Conservation (phyloP, 202 grass and related monocot species). For the Sporobolus alterniflorus region DNA sequence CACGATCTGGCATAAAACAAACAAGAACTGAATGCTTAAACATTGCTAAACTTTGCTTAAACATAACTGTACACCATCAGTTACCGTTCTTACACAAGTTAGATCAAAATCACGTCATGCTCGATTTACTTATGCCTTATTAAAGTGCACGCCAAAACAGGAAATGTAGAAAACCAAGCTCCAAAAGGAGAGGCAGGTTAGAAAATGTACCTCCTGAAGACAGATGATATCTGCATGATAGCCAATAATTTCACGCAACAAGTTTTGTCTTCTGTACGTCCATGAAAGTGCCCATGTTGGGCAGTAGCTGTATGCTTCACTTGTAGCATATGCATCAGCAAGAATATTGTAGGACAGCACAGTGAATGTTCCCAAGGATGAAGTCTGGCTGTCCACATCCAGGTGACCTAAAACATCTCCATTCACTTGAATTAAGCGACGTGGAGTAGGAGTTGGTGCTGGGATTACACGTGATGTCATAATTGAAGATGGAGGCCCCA, state of each 20-base stretch:
- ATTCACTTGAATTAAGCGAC: slow-evolving; percentile 87
- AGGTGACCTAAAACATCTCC: slow-evolving; percentile 68
- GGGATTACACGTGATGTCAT: slow-evolving; percentile 97
- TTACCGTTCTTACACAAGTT: not conserved
- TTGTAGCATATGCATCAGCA: slow-evolving; percentile 87
- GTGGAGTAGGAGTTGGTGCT: slow-evolving; percentile 89
- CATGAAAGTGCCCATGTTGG: slow-evolving; percentile 97
- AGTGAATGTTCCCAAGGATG: slow-evolving; percentile 78
- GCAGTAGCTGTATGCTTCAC: slow-evolving; percentile 90
- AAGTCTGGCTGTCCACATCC: slow-evolving; percentile 67
- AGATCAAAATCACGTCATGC: not conserved
- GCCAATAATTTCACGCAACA: slow-evolving; percentile 94
- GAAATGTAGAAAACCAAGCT: not conserved
- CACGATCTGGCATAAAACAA: slow-evolving; percentile 12
- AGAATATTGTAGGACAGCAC: slow-evolving; percentile 99
- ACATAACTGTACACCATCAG: not conserved
- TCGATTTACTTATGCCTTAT: slow-evolving; percentile 8
- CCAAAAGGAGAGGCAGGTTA: slow-evolving; percentile 1
- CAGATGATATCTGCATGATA: slow-evolving; percentile 99
- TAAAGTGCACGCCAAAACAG: slow-evolving; percentile 14
- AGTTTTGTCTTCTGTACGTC: slow-evolving; percentile 97
- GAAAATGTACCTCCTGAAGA: slow-evolving; percentile 90
- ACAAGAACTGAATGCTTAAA: not conserved
- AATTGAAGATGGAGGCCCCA: slow-evolving; percentile 68
- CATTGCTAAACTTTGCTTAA: not conserved